Conservation (phyloP, 2,329 filamentous ascomycete species). For the Trichoderma gracile region DNA sequence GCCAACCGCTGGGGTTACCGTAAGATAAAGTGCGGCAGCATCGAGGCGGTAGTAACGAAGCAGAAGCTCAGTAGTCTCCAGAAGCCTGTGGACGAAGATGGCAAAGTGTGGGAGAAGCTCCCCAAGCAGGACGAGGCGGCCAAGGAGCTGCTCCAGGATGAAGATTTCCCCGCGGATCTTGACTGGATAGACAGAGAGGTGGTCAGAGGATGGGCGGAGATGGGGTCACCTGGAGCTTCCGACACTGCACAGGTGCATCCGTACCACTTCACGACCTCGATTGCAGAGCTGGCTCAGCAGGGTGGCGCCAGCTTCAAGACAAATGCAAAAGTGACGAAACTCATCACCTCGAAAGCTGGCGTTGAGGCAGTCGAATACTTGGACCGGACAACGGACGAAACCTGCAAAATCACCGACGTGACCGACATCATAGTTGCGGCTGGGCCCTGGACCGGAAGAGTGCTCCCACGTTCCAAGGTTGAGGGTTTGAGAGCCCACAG, state of each 20-base stretch:
- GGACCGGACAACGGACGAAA: constrained; percentile 47
- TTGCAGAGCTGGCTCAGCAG: constrained; percentile 73
- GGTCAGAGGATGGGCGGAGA: constrained; percentile 72
- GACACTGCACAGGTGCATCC: constrained; percentile 95
- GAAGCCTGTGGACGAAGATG: constrained; percentile 33
- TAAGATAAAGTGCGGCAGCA: constrained; percentile 69
- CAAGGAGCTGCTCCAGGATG: constrained; percentile 51
- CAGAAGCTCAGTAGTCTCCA: constrained; percentile 39
- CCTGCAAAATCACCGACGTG: constrained; percentile 44
- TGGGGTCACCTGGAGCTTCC: constrained; percentile 67
- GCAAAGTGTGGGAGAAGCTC: constrained; percentile 60
- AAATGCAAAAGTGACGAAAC: constrained; percentile 65
- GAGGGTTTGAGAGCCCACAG: constrained; percentile 64
- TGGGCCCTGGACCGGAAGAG: constrained; percentile 62
- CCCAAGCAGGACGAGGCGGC: constrained; percentile 59
- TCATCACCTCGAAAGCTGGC: constrained; percentile 55
- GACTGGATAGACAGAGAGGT: constrained; percentile 78
- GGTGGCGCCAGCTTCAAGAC: constrained; percentile 67
- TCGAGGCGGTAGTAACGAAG: constrained; percentile 44
- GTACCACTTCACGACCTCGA: constrained; percentile 81
- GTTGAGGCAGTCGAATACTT: constrained; percentile 64
- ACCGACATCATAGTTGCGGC: constrained; percentile 59
- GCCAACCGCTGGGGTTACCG: constrained; percentile 84
- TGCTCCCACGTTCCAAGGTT: constrained; percentile 60
- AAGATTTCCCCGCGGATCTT: constrained; percentile 71